Base-by-base conservation (phyloP, 352 stramenopile species). In the Plasmopara viticola region DNA sequence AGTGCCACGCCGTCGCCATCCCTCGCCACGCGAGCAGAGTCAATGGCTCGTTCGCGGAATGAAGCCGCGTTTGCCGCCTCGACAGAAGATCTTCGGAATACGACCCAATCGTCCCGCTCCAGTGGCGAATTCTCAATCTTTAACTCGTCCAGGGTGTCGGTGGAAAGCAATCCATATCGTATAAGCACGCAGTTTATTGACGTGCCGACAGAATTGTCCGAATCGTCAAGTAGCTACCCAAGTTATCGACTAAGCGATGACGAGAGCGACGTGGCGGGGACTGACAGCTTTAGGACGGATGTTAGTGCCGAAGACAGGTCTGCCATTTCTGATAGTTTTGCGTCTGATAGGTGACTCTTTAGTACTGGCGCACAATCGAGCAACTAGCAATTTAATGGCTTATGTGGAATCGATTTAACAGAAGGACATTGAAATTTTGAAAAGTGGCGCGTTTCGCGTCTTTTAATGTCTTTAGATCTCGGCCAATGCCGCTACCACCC, bases 401-500 rank as follows among this genome's bases (percentile, higher is more conserved):
- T 35, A 43, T 35, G 13, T 38, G 25, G 39, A 58, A 53, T 39
- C 28, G 58, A 60, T 44, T 31, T 58, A 56, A 53, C 30, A 14
- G 13, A 20, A 48, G 17, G 29, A 18, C 6, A 15, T 6, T 15
- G 9, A 41, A 4, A 5, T 2, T 12, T 12, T 2, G 18, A 41
- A 17, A 41, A 8, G 5, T 18, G 37, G 9, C 33, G 33, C 5
- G 9, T 14, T 38, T 41, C 37, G 37, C 37, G 7, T 28, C 10
- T 5, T 48, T 15, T 48, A 39, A n/a, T 15, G 0, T 6, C 52
- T 52, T 41, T 54, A 51, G 14, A n/a, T 39, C 17, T 54, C 15
- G 28, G 68, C 59, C 28, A 88, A 53, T 28, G 74, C 78, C 15
- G 76, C 72, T 2, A 62, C 49, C 48, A 91, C 75, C 49, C 78